These are phyloP conservation scores for Picea abies DNA, from an alignment of 83 land plant species.

Conservation along the genomic window DNA sequence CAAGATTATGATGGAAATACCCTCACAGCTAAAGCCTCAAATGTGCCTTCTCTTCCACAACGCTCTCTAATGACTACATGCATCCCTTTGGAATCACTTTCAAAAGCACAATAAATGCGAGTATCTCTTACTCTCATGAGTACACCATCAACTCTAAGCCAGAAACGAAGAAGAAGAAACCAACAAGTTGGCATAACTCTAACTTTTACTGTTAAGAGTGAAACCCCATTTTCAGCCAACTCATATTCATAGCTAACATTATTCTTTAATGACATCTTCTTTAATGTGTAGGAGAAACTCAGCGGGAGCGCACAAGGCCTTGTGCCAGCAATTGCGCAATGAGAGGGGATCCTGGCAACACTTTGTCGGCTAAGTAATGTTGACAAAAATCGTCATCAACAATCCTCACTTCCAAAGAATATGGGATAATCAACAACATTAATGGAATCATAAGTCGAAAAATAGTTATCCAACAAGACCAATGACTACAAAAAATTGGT, in stretches of 20 bases:
- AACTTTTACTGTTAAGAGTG: conserved; percentile 93
- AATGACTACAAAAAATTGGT: no score
- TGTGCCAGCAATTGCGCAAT: no score
- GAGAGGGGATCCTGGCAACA: no score
- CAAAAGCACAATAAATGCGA: conserved; percentile 71
- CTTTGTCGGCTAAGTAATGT: no score
- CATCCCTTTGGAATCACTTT: conserved; percentile 20
- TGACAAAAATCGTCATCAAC: no score
- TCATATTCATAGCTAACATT: conserved; percentile 99
- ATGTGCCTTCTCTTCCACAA: conserved; percentile 77
- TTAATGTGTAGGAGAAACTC: no score
- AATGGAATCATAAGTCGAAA: no score
- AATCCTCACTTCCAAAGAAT: no score
- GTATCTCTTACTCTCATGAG: conserved; percentile 95
- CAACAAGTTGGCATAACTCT: conserved; percentile 98
- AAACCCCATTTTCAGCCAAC: conserved; percentile 91
- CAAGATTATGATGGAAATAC: conserved; percentile 65
- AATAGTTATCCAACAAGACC: no score
- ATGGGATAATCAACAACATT: no score
- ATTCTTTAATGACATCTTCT: no score
- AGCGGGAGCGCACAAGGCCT: no score
- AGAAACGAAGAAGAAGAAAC: conserved; percentile 94
- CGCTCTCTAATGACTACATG: conserved; percentile 74
- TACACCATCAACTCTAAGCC: conserved; percentile 99
- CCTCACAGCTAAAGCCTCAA: conserved; percentile 61